phyloP scores from a whole-genome alignment of 148 eudicot genomes.

The Cornus florida region DNA sequence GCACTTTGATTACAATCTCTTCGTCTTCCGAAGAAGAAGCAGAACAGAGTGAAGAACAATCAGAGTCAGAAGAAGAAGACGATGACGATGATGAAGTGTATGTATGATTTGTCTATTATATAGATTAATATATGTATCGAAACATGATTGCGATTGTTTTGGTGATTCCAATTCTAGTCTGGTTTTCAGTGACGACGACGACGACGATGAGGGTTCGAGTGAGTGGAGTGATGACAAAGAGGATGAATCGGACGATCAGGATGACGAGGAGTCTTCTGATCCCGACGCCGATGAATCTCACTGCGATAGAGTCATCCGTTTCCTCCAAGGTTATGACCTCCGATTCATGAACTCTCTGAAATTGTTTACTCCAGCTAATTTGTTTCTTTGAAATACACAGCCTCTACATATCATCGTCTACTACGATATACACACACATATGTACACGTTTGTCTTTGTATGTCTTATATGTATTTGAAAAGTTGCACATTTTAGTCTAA shows the following conservation, averaged over 20 bases:
- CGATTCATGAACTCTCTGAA: background rate
- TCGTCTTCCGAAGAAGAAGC: too few species aligned
- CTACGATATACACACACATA: background rate
- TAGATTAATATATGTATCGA: background rate
- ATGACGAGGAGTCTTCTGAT: conserved; percentile 9
- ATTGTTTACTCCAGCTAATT: background rate
- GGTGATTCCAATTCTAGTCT: too few species aligned
- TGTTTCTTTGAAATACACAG: background rate
- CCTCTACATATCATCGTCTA: background rate
- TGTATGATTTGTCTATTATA: background rate
- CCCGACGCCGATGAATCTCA: conserved; percentile 11
- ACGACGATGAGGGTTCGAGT: conserved; percentile 5
- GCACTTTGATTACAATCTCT: too few species aligned
- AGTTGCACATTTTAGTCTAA: too few species aligned
- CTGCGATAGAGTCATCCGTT: conserved; percentile 19
- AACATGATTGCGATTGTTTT: too few species aligned
- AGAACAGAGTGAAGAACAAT: too few species aligned
- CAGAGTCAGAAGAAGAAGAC: too few species aligned
- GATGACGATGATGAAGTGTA: too few species aligned
- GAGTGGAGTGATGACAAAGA: conserved; percentile 12
- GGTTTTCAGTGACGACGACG: background rate
- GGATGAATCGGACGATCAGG: conserved; percentile 14
- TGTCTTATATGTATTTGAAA: too few species aligned
- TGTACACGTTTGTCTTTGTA: too few species aligned
- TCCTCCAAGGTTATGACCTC: conserved; percentile 27